phyloP scores from a whole-genome alignment of 306 rosid species.

The Cicer judaicum region DNA sequence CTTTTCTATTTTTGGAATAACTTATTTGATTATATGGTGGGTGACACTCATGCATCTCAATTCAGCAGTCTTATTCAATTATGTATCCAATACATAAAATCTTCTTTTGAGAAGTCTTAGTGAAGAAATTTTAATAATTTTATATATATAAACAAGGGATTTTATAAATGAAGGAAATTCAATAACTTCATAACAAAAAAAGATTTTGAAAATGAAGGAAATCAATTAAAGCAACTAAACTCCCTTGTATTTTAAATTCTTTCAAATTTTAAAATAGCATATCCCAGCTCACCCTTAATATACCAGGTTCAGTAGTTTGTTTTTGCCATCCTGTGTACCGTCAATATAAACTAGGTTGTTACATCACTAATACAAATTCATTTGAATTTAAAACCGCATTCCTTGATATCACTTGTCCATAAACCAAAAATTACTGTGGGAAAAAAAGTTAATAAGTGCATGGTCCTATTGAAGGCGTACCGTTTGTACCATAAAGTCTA shows the following conservation, averaged over 20 bases:
- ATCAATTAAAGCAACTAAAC: background rate
- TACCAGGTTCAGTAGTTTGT: constrained; percentile 24
- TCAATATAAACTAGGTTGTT: constrained; percentile 11
- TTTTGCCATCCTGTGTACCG: constrained; percentile 26
- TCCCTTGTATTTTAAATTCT: constrained; percentile 19
- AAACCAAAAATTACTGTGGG: constrained; percentile 1
- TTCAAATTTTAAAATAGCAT: constrained; percentile 5
- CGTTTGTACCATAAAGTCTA: constrained; percentile 74
- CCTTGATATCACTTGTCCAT: constrained; percentile 31
- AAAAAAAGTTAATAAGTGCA: background rate
- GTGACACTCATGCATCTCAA: background rate
- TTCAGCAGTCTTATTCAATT: constrained; percentile 1
- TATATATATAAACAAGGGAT: background rate
- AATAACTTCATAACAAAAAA: background rate
- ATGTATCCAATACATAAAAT: background rate
- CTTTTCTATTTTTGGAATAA: no score
- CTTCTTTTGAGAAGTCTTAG: constrained; percentile 10
- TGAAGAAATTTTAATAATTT: background rate
- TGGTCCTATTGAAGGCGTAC: constrained; percentile 55
- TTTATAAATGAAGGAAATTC: constrained; percentile 8
- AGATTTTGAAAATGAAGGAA: constrained; percentile 6
- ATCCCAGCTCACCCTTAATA: background rate
- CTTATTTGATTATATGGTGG: no score
- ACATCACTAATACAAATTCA: constrained; percentile 15
- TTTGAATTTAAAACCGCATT: constrained; percentile 36